Base-by-base conservation (phyloP, 2,329 filamentous ascomycete species). In the Claviceps maximensis region DNA sequence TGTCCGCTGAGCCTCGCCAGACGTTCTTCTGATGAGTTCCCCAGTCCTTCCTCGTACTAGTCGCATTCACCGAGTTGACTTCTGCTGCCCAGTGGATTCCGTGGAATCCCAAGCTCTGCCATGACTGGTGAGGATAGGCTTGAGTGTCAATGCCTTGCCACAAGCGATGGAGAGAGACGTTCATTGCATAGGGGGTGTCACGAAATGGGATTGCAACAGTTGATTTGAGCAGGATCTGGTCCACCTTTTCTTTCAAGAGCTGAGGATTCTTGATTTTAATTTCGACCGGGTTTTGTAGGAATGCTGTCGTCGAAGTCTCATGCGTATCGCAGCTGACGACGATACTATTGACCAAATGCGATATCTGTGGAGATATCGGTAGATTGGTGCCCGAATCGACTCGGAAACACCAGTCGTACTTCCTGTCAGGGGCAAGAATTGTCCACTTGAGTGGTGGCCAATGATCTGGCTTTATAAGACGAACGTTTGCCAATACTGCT, bases 31-130 rank as follows among this genome's bases (percentile, higher is more conserved):
- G 57, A 17, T 54, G 57, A 21, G 58, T 51, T 10, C 65, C 67
- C 63, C 64, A 68, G 29, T 67, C 61, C 49, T 62, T 67, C 13
- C 59, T 60, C 15, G 55, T 54, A 10, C 58, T 59, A 19, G 56
- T 58, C 17, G 57, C 54, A 15, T 53, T 62, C 23, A 56, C 51
- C 45, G 62, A 56, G 47, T 68, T 68, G 36, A 69, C 58, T 40
- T 59, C 62, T 48, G 66, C 67, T n/a, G 69, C 67, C 69, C 69
- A 71, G 47, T 69, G 62, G 46, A 56, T 54, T 15, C 63, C 67
- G 54, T 64, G 65, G 17, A 69, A 49, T 36, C 67, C 63, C 21
- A 70, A 53, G 1, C 61, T 61, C 63, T 63, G 68, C 44, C 58
- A 63, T 9, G 58, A 53, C 10, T 63, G 56, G 13, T 63, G 56